A percentile compares a stretch with the other conserved stretches of the same genome.
Evolutionary conservation across 352 stramenopile genomes (phyloP).

Genomic region (Phytophthora sp.): DNA sequence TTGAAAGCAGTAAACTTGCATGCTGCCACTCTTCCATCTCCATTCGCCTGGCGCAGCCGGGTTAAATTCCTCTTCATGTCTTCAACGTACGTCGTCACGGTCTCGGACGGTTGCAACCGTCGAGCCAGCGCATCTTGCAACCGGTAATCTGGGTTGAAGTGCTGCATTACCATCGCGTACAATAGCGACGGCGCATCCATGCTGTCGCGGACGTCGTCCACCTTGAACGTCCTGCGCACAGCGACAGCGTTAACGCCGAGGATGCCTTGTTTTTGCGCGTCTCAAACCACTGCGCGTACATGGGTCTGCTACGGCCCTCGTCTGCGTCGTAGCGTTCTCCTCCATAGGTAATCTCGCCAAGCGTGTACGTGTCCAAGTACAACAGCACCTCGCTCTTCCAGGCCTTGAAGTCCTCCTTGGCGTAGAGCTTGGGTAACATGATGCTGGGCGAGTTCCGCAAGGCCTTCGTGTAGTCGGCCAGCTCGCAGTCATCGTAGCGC

Average conservation of each 20-base stretch:
- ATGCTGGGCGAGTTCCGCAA: slow-evolving; percentile 1
- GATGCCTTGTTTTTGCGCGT: slow-evolving; percentile 12
- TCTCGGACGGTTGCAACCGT: not conserved
- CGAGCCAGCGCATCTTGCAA: not conserved
- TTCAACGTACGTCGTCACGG: not conserved
- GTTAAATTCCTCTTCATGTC: slow-evolving; percentile 1
- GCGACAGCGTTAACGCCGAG: slow-evolving; percentile 8
- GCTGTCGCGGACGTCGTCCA: slow-evolving; percentile 9
- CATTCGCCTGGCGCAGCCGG: not conserved
- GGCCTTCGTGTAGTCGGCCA: no score
- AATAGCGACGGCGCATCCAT: no score
- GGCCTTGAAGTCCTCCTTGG: slow-evolving; percentile 5
- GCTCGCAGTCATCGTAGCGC: not conserved
- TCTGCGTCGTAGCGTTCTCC: not conserved
- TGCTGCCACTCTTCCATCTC: not conserved
- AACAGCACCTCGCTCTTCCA: slow-evolving; percentile 9
- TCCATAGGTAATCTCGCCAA: slow-evolving; percentile 14
- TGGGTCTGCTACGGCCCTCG: not conserved
- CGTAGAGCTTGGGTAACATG: not conserved
- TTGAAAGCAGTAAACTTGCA: not conserved
- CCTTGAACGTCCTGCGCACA: slow-evolving; percentile 9
- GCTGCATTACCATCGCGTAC: slow-evolving; percentile 2
- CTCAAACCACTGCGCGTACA: slow-evolving; percentile 3
- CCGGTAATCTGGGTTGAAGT: slow-evolving; percentile 13
- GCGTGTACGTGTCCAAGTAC: not conserved